Evolutionary conservation across 176 grass and related monocot species (phyloP).

Genomic region (Aegilops sharonensis): DNA sequence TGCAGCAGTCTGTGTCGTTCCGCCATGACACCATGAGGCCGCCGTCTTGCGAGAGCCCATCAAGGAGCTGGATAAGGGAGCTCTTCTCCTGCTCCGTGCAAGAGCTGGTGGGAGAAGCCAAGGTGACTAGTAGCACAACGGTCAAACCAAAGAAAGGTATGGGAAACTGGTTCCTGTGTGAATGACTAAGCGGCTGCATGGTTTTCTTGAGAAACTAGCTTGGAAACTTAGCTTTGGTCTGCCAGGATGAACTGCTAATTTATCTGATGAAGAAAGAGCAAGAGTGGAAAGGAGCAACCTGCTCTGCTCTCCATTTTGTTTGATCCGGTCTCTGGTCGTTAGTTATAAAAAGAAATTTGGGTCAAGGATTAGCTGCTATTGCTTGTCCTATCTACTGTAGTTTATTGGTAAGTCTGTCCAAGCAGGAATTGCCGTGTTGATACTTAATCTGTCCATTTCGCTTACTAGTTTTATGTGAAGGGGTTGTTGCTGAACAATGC

Average conservation of each 20-base stretch:
- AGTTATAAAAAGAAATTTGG: not conserved
- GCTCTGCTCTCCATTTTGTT: not conserved
- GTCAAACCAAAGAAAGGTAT: not conserved
- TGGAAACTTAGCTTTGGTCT: not conserved
- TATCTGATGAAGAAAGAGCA: not conserved
- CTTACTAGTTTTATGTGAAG: too few species aligned
- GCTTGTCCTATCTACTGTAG: not conserved
- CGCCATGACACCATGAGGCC: conserved; percentile 2
- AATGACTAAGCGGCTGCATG: not conserved
- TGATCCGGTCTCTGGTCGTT: not conserved
- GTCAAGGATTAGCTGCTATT: not conserved
- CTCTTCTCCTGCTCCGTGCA: conserved; percentile 33
- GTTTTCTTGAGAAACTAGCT: not conserved
- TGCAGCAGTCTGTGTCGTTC: conserved; percentile 30
- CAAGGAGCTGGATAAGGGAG: conserved; percentile 32
- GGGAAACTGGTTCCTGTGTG: not conserved
- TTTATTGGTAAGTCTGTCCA: not conserved
- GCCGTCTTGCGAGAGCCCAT: not conserved
- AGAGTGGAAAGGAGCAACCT: not conserved
- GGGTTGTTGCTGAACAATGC: too few species aligned
- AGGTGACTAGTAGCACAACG: not conserved
- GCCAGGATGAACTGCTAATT: not conserved
- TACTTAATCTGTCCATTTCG: too few species aligned
- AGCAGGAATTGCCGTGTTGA: not conserved
- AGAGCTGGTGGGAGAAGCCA: not conserved